Conservation (phyloP, 352 stramenopile genomes). For the Phytophthora rubi region DNA sequence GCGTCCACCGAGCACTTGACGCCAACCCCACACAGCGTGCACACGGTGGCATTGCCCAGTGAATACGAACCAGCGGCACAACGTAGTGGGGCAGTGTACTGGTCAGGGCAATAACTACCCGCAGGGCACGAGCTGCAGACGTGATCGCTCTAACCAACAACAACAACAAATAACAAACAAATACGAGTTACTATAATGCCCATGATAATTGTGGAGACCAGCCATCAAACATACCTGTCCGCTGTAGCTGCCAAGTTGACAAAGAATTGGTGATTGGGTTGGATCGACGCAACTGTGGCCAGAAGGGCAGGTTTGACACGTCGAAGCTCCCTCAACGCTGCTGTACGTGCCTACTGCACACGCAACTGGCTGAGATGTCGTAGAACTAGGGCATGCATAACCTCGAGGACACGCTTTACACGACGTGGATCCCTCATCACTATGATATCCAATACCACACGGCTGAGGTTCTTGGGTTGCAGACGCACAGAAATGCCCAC, state of each 20-base stretch:
- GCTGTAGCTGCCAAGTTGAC: constrained; percentile 56
- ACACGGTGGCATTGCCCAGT: constrained; percentile 38
- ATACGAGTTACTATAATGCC: not conserved
- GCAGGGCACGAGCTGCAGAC: constrained; percentile 47
- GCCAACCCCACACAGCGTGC: constrained; percentile 55
- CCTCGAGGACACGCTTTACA: constrained; percentile 48
- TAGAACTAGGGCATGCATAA: constrained; percentile 34
- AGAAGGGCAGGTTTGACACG: constrained; percentile 52
- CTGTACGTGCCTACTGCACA: constrained; percentile 41
- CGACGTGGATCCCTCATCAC: constrained; percentile 20
- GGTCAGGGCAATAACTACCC: constrained; percentile 45
- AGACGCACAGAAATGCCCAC: constrained; percentile 29
- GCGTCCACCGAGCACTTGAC: constrained; percentile 44
- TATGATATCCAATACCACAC: constrained; percentile 35
- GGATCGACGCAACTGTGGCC: constrained; percentile 66
- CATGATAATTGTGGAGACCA: not conserved
- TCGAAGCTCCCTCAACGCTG: constrained; percentile 18
- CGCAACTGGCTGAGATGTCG: constrained; percentile 24
- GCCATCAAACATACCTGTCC: constrained; percentile 31
- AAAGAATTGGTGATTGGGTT: constrained; percentile 43
- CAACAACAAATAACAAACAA: constrained; percentile 9
- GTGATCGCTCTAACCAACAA: constrained; percentile 38
- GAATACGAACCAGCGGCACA: constrained; percentile 57
- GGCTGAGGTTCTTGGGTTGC: constrained; percentile 18
- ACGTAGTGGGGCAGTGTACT: constrained; percentile 14